Conservation (phyloP, 1,139 yeast species). For the Hansenula anomala region DNA sequence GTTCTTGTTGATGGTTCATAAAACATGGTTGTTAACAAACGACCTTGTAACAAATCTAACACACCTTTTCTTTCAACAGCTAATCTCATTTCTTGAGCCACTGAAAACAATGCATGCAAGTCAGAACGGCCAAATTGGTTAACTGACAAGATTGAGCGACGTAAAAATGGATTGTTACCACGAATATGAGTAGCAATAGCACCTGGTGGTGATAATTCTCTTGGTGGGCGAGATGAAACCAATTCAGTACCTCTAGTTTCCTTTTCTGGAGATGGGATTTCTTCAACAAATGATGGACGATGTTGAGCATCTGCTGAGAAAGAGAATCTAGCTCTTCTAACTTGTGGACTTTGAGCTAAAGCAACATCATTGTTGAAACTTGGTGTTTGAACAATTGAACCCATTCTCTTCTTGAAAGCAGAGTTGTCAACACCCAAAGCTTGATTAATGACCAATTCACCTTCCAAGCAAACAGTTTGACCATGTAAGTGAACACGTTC, state of each 20-base stretch:
- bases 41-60: constrained; percentile 82
- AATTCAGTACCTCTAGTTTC: constrained; percentile 63
- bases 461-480: constrained; percentile 82
- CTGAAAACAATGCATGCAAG: constrained; percentile 87
- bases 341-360: constrained; percentile 20
- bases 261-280: constrained; percentile 34
- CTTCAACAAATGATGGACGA: constrained; percentile 37
- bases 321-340: constrained; percentile 34
- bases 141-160: constrained; percentile 85
- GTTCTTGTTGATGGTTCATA: constrained; percentile 99
- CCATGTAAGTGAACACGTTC: constrained; percentile 82
- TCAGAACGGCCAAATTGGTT: constrained; percentile 83
- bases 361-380: constrained; percentile 16
- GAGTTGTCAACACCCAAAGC: constrained; percentile 59
- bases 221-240: constrained; percentile 70
- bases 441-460: constrained; percentile 52
- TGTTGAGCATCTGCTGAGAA: constrained; percentile 38
- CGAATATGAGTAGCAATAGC: constrained; percentile 76
- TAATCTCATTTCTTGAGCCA: constrained; percentile 96
- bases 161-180: constrained; percentile 79
- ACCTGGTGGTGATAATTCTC: constrained; percentile 68
- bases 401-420: constrained; percentile 24
- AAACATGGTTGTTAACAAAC: constrained; percentile 91
- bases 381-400: constrained; percentile 19
- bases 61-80: constrained; percentile 97